A percentile compares a stretch with the other conserved stretches of the same genome.
Evolutionary conservation across 495 filamentous ascomycete genomes (phyloP).

Genomic region (Aspergillus conjunctus): DNA sequence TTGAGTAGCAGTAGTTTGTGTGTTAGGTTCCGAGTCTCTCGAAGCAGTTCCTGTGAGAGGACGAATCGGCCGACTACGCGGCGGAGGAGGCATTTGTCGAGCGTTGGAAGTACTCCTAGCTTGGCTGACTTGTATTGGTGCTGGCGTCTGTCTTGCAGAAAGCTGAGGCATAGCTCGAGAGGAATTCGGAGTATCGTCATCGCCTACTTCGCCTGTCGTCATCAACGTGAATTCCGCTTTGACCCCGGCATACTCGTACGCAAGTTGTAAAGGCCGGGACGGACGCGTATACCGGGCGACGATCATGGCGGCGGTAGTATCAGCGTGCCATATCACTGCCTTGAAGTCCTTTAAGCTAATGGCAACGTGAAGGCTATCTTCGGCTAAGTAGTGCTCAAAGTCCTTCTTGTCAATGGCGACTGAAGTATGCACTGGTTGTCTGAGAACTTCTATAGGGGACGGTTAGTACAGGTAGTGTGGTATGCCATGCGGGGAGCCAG

Average conservation of each 20-base stretch:
- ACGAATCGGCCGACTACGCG: slow-evolving; percentile 34
- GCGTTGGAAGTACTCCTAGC: slow-evolving; percentile 11
- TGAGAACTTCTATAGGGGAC: slow-evolving; percentile 69
- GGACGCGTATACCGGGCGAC: slow-evolving; percentile 80
- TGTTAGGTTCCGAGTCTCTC: slow-evolving; percentile 23
- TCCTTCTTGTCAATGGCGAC: slow-evolving; percentile 84
- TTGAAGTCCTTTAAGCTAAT: slow-evolving; percentile 96
- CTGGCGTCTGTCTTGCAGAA: slow-evolving; percentile 37
- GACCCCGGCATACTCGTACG: slow-evolving; percentile 74
- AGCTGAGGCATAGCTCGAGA: slow-evolving; percentile 38
- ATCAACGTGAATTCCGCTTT: slow-evolving; percentile 88
- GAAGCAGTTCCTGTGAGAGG: slow-evolving; percentile 42
- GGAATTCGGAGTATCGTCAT: slow-evolving; percentile 40
- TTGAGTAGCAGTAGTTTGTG: slow-evolving; percentile 33
- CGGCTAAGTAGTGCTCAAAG: slow-evolving; percentile 78
- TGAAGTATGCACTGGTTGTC: slow-evolving; percentile 90
- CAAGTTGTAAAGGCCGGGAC: slow-evolving; percentile 79
- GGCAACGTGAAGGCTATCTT: slow-evolving; percentile 80
- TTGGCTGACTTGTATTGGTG: slow-evolving; percentile 25
- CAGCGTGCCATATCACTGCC: slow-evolving; percentile 83
- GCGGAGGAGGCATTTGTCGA: slow-evolving; percentile 29
- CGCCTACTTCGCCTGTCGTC: slow-evolving; percentile 80
- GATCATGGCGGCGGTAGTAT: slow-evolving; percentile 68
- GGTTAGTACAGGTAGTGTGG: slow-evolving; percentile 1
- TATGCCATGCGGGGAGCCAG: neutral